These are phyloP conservation scores for Geotrichum ghanense DNA, from an alignment of 805 yeast genomes.

Conservation along the genomic window DNA sequence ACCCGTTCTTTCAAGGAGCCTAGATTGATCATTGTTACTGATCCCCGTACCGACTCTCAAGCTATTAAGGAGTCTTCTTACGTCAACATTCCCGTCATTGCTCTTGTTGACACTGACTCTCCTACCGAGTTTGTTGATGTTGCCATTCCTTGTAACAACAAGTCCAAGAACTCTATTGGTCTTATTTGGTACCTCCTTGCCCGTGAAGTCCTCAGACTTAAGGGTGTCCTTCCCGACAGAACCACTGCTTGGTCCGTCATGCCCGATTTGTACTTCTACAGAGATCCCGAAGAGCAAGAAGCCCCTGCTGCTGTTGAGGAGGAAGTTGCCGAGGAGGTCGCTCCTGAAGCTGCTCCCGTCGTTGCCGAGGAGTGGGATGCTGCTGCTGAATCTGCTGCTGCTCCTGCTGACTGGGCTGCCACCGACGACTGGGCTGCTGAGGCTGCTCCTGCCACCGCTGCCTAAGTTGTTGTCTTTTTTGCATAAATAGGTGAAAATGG, in stretches of 20 bases:
- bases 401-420: conserved; percentile 52
- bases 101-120: conserved; percentile 96
- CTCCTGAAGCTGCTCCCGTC: conserved; percentile 45
- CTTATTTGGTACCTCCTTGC: conserved; percentile 99
- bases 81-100: conserved; percentile 99
- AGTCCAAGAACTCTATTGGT: conserved; percentile 99
- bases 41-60: conserved; percentile 99
- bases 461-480: conserved; percentile 13
- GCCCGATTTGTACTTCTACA: conserved; percentile 99
- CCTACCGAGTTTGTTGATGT: conserved; percentile 99
- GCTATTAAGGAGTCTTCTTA: conserved; percentile 99
- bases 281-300: conserved; percentile 99
- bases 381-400: conserved; percentile 33
- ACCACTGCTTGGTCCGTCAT: conserved; percentile 95
- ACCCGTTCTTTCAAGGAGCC: conserved; percentile 99
- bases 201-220: conserved; percentile 97
- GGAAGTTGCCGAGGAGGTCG: conserved; percentile 55
- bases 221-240: conserved; percentile 97
- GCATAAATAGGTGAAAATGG: neutral
- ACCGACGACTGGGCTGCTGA: conserved; percentile 34
- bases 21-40: conserved; percentile 97
- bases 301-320: conserved; percentile 48
- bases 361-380: conserved; percentile 39
- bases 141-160: conserved; percentile 99
- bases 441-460: conserved; percentile 24